A percentile compares a stretch with the other conserved stretches of the same genome.
Evolutionary conservation across 129 eudicot species (phyloP).

Genomic region (Sambucus nigra): DNA sequence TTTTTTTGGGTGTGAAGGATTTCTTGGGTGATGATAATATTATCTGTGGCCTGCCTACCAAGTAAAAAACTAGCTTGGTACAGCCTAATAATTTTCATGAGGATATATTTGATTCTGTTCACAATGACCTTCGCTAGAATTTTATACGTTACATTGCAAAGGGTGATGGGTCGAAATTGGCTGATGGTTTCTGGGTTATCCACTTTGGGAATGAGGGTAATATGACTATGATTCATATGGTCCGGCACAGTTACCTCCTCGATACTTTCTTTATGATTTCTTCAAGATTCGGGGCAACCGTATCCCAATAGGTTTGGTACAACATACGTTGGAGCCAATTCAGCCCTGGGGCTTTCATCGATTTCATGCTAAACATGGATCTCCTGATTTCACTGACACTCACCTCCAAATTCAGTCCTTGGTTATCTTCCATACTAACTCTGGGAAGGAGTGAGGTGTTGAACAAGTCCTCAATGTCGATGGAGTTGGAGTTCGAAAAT

Average conservation of each 20-base stretch:
- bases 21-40: not conserved
- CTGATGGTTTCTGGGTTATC: not conserved
- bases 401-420: not conserved
- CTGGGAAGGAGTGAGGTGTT: not conserved
- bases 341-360: constrained; percentile 2
- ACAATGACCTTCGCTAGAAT: not conserved
- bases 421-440: not conserved
- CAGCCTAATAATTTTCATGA: not conserved
- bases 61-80: not conserved
- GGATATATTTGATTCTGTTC: not conserved
- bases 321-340: not conserved
- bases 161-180: not conserved
- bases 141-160: not conserved
- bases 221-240: too few relatives aligned
- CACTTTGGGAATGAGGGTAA: not conserved
- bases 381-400: not conserved
- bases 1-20: too few relatives aligned
- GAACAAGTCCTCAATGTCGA: not conserved
- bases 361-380: not conserved
- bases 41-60: not conserved
- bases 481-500: not conserved
- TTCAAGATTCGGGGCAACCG: not conserved
- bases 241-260: not conserved
- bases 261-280: not conserved
- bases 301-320: not conserved